Percentiles rank a stretch among this genome's conserved stretches.
These are phyloP conservation scores for Aspergillus quadricinctus DNA, from an alignment of 2,329 filamentous ascomycete species.

Conservation along the genomic window DNA sequence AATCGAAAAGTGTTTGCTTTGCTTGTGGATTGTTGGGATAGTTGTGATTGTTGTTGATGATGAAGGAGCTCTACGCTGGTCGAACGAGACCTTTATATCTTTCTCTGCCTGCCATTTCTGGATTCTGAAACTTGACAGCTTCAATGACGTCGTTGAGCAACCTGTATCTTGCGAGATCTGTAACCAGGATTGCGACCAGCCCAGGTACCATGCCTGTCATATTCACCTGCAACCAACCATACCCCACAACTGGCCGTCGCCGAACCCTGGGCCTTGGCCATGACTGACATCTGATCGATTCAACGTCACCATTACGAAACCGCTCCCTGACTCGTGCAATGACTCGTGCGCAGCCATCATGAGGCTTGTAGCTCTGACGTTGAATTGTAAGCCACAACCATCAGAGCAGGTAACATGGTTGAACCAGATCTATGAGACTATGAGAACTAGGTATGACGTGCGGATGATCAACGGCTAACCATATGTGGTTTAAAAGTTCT, in stretches of 20 bases:
- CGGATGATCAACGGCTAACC: background rate
- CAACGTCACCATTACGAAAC: background rate
- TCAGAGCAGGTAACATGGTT: background rate
- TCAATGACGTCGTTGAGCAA: slow-evolving; percentile 18
- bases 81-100: slow-evolving; percentile 19
- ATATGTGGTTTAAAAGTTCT: background rate
- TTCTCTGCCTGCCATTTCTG: background rate
- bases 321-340: too few relatives aligned
- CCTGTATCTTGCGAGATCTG: background rate
- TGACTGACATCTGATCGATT: background rate
- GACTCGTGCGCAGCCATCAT: background rate
- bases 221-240: background rate
- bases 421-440: background rate
- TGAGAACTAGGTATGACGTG: slow-evolving; percentile 1
- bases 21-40: slow-evolving; percentile 1
- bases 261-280: background rate
- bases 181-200: background rate
- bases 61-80: background rate
- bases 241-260: background rate
- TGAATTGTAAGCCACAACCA: background rate
- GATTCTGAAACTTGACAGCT: background rate
- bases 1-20: slow-evolving; percentile 3
- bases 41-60: slow-evolving; percentile 8
- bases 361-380: background rate
- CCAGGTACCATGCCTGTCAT: background rate